Conservation (phyloP, 139 green algal species). For the Closterium sp. region DNA sequence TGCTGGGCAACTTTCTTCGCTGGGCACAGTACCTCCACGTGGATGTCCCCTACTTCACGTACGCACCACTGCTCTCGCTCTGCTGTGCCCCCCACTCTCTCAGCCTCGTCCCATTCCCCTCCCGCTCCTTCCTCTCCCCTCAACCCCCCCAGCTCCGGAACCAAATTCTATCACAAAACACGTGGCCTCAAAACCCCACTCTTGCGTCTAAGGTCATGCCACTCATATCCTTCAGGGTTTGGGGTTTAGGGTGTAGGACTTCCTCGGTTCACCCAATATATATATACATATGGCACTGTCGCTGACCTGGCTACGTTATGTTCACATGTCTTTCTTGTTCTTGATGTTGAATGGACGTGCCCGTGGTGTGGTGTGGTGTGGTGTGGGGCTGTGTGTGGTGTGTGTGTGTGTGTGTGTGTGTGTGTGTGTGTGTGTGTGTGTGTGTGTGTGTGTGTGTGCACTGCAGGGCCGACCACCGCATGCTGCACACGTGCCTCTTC, state of each 20-base stretch:
- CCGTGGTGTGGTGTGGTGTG: not conserved
- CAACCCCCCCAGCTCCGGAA: too few species aligned
- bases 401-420: not conserved
- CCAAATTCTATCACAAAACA: not conserved
- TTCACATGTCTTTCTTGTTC: not conserved
- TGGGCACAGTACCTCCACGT: conserved; percentile 17
- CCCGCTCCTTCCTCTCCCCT: not conserved
- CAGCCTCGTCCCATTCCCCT: not conserved
- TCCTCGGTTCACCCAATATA: too few species aligned
- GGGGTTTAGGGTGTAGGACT: too few species aligned
- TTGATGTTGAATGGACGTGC: not conserved
- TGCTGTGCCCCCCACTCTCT: not conserved
- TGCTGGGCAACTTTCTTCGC: conserved; percentile 11
- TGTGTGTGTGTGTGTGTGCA: not conserved
- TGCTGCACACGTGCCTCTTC: conserved; percentile 32
- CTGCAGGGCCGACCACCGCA: not conserved
- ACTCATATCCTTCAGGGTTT: not conserved
- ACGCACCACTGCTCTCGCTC: not conserved
- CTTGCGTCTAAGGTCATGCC: not conserved
- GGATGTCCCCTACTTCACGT: not conserved
- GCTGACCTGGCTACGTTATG: not conserved
- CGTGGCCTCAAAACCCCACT: not conserved
- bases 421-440: not conserved
- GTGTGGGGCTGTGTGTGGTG: not conserved
- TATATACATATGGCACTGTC: too few species aligned